Evolutionary conservation across 2,329 filamentous ascomycete species (phyloP), one percentile per base, ranked within the genome.

Genomic region (Lizonia empirigonia): DNA sequence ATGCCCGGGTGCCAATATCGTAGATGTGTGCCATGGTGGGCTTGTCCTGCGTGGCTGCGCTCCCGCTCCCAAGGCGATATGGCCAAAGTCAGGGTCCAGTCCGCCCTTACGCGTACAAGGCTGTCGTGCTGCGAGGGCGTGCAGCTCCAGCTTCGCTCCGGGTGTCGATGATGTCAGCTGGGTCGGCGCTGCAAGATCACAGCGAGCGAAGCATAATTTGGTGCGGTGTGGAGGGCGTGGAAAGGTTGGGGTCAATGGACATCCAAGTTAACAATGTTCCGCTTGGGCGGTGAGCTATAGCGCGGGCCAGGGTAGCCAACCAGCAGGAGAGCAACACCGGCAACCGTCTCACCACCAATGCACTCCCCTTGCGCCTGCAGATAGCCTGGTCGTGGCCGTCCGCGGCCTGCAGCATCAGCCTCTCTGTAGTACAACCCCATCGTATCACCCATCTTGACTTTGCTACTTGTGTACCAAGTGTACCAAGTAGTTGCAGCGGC

Each of bases 1-100:
- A 99, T 73, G 92, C 94, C 84, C 91, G 87, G 69, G 93, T 97
- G 72, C 93, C 94, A 72, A 97, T 85, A 82, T 97, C 92, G 80
- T 95, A 97, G 74, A 85, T 90, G 77, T 95, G 89, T 80, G 91
- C 90, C 92, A 96, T 96, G 59, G 39, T 63, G 61, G 49, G 40
- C 44, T 53, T 49, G 24, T 26, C 24, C 33, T 27, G 49, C 34
- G 77, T 72, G 65, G 55, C 58, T 50, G 60, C 56, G 40, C 53
- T 59, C 58, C 46, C 38, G 46, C 46, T 40, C 55, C 41, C 55
- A 40, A 44, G 46, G 45, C 36, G 34, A 47, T 45, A 45, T 19
- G 20, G 36, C 49, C 42, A 41, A 49, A 38, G 24, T 65, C 60
- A 66, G 63, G 63, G 65, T 65, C 61, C 61, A 60, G 53, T 55